Evolutionary conservation across 306 rosid species (phyloP).

Genomic region (Lithocarpus polystachyus): DNA sequence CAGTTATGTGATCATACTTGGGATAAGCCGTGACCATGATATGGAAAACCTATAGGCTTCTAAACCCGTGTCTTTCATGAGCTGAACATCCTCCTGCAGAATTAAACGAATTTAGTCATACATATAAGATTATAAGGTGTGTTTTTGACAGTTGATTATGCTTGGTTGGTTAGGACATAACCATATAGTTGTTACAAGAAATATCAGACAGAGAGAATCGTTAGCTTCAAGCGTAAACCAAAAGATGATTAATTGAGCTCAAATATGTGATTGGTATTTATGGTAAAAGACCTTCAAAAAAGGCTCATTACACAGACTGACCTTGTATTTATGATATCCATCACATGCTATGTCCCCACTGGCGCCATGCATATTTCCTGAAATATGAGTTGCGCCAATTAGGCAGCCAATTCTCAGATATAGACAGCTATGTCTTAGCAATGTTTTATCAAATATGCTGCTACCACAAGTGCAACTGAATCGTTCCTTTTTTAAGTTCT

Average conservation of each 20-base stretch:
- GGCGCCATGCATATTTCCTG: background rate
- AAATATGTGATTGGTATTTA: background rate
- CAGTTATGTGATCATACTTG: conserved; percentile 9
- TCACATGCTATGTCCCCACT: conserved; percentile 13
- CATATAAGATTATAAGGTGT: too few relatives aligned
- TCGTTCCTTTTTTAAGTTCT: too few relatives aligned
- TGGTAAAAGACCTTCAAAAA: background rate
- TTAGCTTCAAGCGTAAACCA: too few relatives aligned
- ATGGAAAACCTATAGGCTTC: conserved; percentile 18
- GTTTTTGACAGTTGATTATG: background rate
- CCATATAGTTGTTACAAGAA: background rate
- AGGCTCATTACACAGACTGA: background rate
- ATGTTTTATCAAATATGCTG: too few relatives aligned
- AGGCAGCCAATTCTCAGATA: too few relatives aligned
- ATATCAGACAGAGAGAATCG: too few relatives aligned
- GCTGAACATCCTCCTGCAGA: conserved; percentile 13
- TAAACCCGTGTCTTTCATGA: conserved; percentile 4
- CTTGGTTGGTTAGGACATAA: background rate
- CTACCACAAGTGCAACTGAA: too few relatives aligned
- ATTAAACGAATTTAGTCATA: background rate
- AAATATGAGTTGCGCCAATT: background rate
- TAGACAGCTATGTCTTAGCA: too few relatives aligned
- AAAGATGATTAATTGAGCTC: background rate
- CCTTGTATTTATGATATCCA: conserved; percentile 21
- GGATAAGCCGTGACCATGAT: conserved; percentile 11